Conservation (phyloP, 2,329 filamentous ascomycete genomes). For the Paraconiothyrium brasiliense region DNA sequence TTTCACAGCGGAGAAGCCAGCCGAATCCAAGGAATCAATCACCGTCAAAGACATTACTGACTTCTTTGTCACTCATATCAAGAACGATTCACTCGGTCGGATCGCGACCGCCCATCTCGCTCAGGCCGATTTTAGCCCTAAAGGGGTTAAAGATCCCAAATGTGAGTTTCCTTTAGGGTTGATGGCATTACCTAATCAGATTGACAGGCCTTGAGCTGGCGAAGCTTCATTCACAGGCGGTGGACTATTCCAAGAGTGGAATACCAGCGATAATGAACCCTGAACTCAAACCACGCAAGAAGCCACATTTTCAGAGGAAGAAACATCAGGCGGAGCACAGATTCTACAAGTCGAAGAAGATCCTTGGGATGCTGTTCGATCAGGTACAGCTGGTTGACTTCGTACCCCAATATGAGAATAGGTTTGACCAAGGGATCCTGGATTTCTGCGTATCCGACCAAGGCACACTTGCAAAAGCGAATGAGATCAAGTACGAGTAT, state of each 20-base stretch:
- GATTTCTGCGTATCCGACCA: constrained; percentile 66
- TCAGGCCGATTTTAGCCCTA: constrained; percentile 69
- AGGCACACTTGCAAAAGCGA: constrained; percentile 66
- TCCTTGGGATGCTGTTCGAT: constrained; percentile 86
- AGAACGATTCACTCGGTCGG: constrained; percentile 80
- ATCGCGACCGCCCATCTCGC: constrained; percentile 88
- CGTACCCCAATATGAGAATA: constrained; percentile 72
- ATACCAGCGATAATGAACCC: constrained; percentile 74
- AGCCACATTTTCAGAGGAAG: constrained; percentile 91
- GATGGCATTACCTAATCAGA: constrained; percentile 2
- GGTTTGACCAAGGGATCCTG: constrained; percentile 81
- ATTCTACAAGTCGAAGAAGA: constrained; percentile 72
- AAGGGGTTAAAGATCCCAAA: constrained; percentile 72
- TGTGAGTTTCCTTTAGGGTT: constrained; percentile 62
- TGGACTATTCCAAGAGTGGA: constrained; percentile 94
- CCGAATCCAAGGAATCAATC: constrained; percentile 69
- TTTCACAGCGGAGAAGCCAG: constrained; percentile 69
- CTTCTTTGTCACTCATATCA: constrained; percentile 94
- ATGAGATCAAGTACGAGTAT: constrained; percentile 77
- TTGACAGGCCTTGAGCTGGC: constrained; percentile 72
- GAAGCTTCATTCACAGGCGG: constrained; percentile 84
- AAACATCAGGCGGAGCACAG: constrained; percentile 55
- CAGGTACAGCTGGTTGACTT: constrained; percentile 75
- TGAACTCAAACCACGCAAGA: constrained; percentile 68
- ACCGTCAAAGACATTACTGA: constrained; percentile 76